A percentile compares a stretch with the other conserved stretches of the same genome.
Conservation (phyloP, 148 eudicot genomes). For the Diospyros lotus region DNA sequence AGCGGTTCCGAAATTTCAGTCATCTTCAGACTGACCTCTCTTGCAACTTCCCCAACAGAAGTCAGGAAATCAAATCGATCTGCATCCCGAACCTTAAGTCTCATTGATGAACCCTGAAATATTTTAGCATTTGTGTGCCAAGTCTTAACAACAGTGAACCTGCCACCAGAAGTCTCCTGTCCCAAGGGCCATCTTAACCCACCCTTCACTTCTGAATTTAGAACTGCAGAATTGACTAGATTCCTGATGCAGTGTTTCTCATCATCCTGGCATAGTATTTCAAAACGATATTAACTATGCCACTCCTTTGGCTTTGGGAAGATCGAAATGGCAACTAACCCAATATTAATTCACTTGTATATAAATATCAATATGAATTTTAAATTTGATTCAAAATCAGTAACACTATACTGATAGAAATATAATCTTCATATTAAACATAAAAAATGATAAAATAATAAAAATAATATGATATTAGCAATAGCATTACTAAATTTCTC, state of each 20-base stretch:
- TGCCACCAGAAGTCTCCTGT: slow-evolving; percentile 18
- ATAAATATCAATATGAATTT: too few relatives aligned
- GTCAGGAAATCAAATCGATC: slow-evolving; percentile 22
- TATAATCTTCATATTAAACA: too few relatives aligned
- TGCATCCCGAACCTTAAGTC: slow-evolving; percentile 21
- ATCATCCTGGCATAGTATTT: slow-evolving; percentile 18
- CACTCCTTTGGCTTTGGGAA: not conserved
- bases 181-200: slow-evolving; percentile 34
- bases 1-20: not conserved
- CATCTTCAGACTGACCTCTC: slow-evolving; percentile 19
- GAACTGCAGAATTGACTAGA: slow-evolving; percentile 22
- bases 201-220: slow-evolving; percentile 35
- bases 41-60: slow-evolving; percentile 17
- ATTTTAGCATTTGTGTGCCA: slow-evolving; percentile 21
- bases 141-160: slow-evolving; percentile 14
- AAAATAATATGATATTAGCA: too few relatives aligned
- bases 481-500: too few relatives aligned
- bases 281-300: not conserved
- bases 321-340: not conserved
- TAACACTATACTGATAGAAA: too few relatives aligned
- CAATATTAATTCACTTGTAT: too few relatives aligned
- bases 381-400: too few relatives aligned
- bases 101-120: slow-evolving; percentile 13
- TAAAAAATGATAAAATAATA: too few relatives aligned
- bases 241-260: slow-evolving; percentile 16